These are phyloP conservation scores for Rubia yunnanensis DNA, from an alignment of 257 asterid genomes.

Conservation along the genomic window DNA sequence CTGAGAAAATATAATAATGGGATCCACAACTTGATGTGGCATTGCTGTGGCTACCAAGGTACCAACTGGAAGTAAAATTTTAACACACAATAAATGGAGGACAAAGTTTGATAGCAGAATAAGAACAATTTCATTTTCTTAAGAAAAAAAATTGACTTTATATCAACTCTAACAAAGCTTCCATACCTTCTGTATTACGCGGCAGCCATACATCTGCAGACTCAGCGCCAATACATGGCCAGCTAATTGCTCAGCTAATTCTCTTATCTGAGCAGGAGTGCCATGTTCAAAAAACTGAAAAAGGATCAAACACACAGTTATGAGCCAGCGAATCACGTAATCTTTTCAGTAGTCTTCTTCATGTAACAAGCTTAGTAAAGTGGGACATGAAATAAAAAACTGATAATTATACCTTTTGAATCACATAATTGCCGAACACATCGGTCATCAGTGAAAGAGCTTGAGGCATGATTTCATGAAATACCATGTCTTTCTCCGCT, in stretches of 20 bases:
- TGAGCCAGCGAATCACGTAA: background rate
- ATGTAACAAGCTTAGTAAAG: background rate
- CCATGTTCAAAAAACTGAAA: constrained; percentile 82
- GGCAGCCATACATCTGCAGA: constrained; percentile 90
- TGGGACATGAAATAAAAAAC: background rate
- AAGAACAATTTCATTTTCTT: background rate
- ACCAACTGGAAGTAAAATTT: background rate
- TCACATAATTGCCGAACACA: constrained; percentile 82
- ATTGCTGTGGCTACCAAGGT: background rate
- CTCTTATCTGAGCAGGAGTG: constrained; percentile 49
- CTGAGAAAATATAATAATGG: background rate
- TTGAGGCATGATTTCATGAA: constrained; percentile 64
- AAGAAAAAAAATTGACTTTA: background rate
- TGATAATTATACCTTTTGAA: constrained; percentile 55
- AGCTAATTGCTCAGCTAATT: constrained; percentile 54
- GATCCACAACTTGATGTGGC: background rate
- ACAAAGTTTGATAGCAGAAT: background rate
- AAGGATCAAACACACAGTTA: constrained; percentile 6
- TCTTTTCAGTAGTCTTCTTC: background rate
- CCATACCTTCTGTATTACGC: constrained; percentile 80
- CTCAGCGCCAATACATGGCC: constrained; percentile 72
- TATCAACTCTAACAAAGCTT: background rate
- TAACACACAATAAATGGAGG: background rate
- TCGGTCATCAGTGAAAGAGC: constrained; percentile 76
- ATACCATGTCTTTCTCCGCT: constrained; percentile 72